Evolutionary conservation across 805 yeast genomes (phyloP), one percentile per base, ranked within the genome.

Genomic region (Ogataea parapolymorpha): DNA sequence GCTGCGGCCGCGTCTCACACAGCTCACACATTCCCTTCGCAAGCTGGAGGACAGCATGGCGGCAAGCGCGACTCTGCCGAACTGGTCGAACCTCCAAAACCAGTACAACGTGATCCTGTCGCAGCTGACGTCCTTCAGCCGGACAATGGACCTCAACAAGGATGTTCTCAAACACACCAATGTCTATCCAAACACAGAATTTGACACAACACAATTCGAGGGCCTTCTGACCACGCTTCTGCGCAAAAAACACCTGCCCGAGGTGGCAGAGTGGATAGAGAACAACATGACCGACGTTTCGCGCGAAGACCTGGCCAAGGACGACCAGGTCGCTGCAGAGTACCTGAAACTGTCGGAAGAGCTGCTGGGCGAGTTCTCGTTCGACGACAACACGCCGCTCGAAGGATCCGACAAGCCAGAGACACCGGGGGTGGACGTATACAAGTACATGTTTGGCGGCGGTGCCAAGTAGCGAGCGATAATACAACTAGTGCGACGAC

Each of bases 191-290:
- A 67, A 86, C 39, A 83, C 90, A 0, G 74, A 75, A 15, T 93
- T 91, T 58, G 97, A 97, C 7, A 78, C 95, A 0, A 76, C 87
- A 1, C 84, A 86, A 32, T 90, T 86, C 49, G 90, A 85, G 54
- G 85, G 88, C 2, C 70, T 93, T 26, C 65, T 90, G 37, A 85
- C 95, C 0, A 89, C 97, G 0, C 67, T 93, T 45, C 62, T 93
- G 45, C 74, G 98, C 44, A 93, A 90, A 59, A 91, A 90, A 58
- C 82, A 83, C 36, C 67, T 86, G 9, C 98, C 99, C 0, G 97
- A 90, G 48, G 95, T 91, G 2, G 85, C 80, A 37, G 85, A 79
- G 34, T 91, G 98, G 97, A 75, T 89, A 6, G 58, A 62, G 13
- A 55, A 59, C 20, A 37, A 44, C 25, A 35, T 31, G 14, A 35